Evolutionary conservation across 1,139 yeast species (phyloP).

Genomic region (Pichia sp.): DNA sequence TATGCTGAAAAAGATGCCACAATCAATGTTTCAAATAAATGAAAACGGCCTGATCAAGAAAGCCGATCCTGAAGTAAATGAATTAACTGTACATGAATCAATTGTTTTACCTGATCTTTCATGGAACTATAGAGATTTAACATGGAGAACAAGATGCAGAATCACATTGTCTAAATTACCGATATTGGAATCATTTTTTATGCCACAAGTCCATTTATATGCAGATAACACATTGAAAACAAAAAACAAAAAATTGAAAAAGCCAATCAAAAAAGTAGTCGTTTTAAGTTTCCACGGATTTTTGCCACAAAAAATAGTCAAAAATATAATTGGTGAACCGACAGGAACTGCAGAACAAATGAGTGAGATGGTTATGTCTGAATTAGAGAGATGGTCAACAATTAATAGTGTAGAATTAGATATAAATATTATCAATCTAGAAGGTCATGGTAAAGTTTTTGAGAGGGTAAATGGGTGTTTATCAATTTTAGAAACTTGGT

Average conservation of each 20-base stretch:
- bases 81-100: conserved; percentile 4
- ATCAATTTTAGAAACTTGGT: conserved; percentile 41
- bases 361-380: conserved; percentile 34
- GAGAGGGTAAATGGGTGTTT: conserved; percentile 36
- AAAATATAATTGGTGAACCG: conserved; percentile 39
- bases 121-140: conserved; percentile 28
- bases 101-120: conserved; percentile 25
- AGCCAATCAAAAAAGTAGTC: conserved; percentile 32
- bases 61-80: not conserved
- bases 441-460: conserved; percentile 45
- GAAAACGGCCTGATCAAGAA: conserved; percentile 14
- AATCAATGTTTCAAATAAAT: conserved; percentile 23
- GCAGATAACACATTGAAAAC: conserved; percentile 25
- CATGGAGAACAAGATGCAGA: conserved; percentile 36
- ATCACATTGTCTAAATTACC: conserved; percentile 29
- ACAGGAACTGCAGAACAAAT: conserved; percentile 40
- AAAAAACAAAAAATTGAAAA: conserved; percentile 1
- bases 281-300: conserved; percentile 48
- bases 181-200: conserved; percentile 12
- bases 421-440: conserved; percentile 45
- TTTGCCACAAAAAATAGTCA: conserved; percentile 46
- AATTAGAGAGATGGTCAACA: conserved; percentile 37
- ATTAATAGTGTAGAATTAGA: conserved; percentile 26
- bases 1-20: conserved; percentile 21
- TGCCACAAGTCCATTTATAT: conserved; percentile 28